phyloP scores from a whole-genome alignment of 768 basidiomycete species.

The Mycena pura region DNA sequence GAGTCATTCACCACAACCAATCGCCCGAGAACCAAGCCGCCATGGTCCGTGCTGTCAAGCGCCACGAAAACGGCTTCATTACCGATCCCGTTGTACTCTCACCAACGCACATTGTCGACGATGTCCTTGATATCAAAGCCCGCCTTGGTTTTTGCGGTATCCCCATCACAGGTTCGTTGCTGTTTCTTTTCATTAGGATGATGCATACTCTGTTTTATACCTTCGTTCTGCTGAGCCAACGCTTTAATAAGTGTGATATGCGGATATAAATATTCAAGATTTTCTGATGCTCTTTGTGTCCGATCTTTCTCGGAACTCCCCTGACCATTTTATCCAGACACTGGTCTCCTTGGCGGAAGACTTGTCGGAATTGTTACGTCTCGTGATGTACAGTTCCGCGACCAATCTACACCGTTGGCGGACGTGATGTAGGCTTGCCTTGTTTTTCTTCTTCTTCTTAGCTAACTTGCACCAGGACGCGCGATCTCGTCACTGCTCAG shows the following conservation, averaged over 20 bases:
- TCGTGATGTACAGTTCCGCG: conserved; percentile 94
- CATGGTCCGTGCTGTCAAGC: conserved; percentile 97
- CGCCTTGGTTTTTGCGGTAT: conserved; percentile 95
- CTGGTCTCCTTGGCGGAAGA: conserved; percentile 86
- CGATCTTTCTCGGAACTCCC: conserved; percentile 9
- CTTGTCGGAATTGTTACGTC: conserved; percentile 96
- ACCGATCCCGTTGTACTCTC: conserved; percentile 90
- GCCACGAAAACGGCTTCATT: conserved; percentile 99
- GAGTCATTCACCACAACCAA: conserved; percentile 98
- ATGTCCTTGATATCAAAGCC: conserved; percentile 93
- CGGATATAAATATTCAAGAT: conserved; percentile 60
- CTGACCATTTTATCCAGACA: conserved; percentile 60
- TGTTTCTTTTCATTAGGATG: conserved; percentile 46
- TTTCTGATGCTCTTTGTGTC: conserved; percentile 24
- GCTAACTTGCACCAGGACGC: conserved; percentile 55
- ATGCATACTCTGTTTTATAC: conserved; percentile 52
- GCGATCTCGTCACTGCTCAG: conserved; percentile 81
- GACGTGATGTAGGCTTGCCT: conserved; percentile 63
- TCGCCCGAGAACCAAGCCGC: conserved; percentile 83
- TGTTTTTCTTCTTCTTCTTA: background rate
- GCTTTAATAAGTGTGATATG: conserved; percentile 71
- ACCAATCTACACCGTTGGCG: conserved; percentile 65
- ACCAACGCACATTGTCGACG: conserved; percentile 78
- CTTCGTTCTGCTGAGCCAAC: conserved; percentile 94
- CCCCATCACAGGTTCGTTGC: conserved; percentile 91